Evolutionary conservation across 1,284 basidiomycete species (phyloP).

Genomic region (Heterobasidion occidentale): DNA sequence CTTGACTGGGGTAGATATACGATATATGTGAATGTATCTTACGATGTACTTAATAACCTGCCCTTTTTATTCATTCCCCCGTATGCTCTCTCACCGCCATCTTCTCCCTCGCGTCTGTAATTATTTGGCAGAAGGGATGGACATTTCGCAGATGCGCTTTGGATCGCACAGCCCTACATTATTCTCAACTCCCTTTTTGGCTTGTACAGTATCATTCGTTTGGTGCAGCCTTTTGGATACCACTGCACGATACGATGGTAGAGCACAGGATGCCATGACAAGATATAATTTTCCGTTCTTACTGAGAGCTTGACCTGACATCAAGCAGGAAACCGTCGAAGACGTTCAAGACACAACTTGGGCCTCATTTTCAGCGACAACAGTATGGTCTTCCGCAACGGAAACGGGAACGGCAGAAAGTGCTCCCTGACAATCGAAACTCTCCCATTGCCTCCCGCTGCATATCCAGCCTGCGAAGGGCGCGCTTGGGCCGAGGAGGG

Average conservation of each 20-base stretch:
- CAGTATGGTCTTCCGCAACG: neutral
- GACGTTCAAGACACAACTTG: too few species aligned
- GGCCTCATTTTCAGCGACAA: neutral
- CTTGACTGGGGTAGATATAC: neutral
- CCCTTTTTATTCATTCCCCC: neutral
- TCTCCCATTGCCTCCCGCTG: conserved; percentile 23
- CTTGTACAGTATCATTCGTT: too few species aligned
- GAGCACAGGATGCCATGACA: too few species aligned
- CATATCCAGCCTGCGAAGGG: conserved; percentile 25
- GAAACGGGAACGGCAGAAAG: neutral
- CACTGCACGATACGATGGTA: too few species aligned
- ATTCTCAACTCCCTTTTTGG: too few species aligned
- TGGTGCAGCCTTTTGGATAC: too few species aligned
- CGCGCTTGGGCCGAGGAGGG: conserved; percentile 14
- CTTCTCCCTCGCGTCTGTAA: neutral
- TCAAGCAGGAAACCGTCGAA: too few species aligned
- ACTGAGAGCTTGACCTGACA: too few species aligned
- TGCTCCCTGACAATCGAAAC: conserved; percentile 14
- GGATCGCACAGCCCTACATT: too few species aligned
- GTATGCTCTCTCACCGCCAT: neutral
- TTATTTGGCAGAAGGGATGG: too few species aligned
- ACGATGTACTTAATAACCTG: neutral
- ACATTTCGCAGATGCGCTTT: too few species aligned
- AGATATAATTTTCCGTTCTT: too few species aligned
- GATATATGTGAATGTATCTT: neutral